These are phyloP conservation scores for Tilletia indica DNA, from an alignment of 1,284 basidiomycete genomes.

Conservation along the genomic window DNA sequence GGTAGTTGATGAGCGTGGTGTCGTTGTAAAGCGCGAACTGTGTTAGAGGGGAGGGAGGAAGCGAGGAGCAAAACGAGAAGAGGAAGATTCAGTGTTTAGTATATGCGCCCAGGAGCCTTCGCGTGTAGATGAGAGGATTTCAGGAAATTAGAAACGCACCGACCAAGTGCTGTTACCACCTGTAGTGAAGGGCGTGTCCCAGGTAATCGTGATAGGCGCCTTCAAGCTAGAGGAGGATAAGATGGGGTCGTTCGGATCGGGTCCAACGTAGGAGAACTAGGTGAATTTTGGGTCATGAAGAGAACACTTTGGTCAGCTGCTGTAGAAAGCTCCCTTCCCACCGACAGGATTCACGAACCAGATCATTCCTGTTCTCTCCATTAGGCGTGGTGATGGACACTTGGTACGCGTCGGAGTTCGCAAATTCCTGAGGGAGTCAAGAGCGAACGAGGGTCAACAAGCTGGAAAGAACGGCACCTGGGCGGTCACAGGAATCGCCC, in stretches of 20 bases:
- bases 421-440: neutral
- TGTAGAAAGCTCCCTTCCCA: neutral
- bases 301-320: neutral
- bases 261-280: constrained; percentile 8
- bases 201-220: neutral
- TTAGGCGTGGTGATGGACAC: constrained; percentile 2
- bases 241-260: neutral
- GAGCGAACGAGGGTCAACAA: neutral
- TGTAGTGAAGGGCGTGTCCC: neutral
- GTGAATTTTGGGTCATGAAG: neutral
- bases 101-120: neutral
- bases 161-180: constrained; percentile 14
- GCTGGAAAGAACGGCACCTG: neutral
- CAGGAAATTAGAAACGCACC: neutral
- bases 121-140: neutral
- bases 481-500: neutral
- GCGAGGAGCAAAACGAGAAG: neutral
- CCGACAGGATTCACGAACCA: neutral
- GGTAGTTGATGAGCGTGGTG: neutral
- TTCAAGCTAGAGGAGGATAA: neutral
- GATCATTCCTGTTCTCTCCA: constrained; percentile 2
- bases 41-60: neutral
- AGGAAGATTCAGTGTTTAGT: neutral
- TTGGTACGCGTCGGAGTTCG: neutral
- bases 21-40: constrained; percentile 17